Evolutionary conservation across 306 rosid genomes (phyloP).

Genomic region (Dalbergia cochinchinensis): DNA sequence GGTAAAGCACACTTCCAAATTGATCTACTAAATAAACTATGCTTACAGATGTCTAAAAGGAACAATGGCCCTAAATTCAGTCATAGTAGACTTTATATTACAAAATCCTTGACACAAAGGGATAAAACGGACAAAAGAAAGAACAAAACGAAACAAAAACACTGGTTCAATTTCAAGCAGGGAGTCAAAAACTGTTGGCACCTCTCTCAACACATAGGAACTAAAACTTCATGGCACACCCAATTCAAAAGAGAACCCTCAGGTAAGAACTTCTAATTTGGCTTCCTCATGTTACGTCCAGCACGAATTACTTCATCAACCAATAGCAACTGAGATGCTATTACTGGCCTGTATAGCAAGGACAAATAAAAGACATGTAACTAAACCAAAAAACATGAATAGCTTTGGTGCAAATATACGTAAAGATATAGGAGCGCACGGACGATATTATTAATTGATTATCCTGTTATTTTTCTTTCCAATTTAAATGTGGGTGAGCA

Average conservation of each 20-base stretch:
- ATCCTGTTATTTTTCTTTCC: too few relatives aligned
- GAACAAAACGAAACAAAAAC: background rate
- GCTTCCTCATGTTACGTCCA: constrained; percentile 97
- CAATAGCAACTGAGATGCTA: constrained; percentile 88
- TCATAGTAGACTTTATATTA: constrained; percentile 28
- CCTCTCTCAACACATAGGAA: background rate
- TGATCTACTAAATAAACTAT: constrained; percentile 32
- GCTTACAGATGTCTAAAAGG: constrained; percentile 28
- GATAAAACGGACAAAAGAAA: background rate
- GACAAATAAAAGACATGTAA: background rate
- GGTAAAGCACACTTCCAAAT: constrained; percentile 6
- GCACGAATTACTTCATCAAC: constrained; percentile 99
- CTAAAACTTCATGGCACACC: constrained; percentile 34
- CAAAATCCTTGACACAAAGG: constrained; percentile 3
- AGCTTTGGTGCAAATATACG: constrained; percentile 1
- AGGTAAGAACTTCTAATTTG: constrained; percentile 54
- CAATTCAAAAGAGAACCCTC: constrained; percentile 36
- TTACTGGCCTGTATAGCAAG: constrained; percentile 80
- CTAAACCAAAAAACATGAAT: background rate
- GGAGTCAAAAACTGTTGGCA: constrained; percentile 19
- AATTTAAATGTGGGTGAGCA: too few relatives aligned
- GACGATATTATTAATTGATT: too few relatives aligned
- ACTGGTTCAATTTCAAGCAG: constrained; percentile 9
- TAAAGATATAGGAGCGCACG: too few relatives aligned
- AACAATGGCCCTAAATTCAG: constrained; percentile 36